These are phyloP conservation scores for Falciphora oryzae DNA, from an alignment of 2,329 filamentous ascomycete genomes.

Conservation along the genomic window DNA sequence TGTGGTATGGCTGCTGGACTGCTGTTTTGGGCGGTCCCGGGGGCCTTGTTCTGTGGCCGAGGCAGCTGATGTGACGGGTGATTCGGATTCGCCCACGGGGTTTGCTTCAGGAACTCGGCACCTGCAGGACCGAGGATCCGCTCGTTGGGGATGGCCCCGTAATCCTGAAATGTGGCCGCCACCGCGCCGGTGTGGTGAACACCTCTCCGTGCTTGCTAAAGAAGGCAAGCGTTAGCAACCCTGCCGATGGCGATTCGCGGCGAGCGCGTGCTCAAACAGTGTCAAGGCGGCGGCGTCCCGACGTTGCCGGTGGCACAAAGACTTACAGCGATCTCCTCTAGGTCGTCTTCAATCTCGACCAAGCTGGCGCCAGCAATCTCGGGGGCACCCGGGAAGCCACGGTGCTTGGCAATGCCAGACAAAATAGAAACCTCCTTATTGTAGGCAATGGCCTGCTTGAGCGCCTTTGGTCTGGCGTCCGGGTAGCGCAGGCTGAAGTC, in stretches of 20 bases:
- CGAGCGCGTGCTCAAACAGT: not conserved
- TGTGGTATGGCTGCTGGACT: conserved; percentile 28
- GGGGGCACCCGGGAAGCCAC: conserved; percentile 94
- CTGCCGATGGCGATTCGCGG: not conserved
- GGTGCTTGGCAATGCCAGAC: conserved; percentile 86
- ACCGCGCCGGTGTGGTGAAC: conserved; percentile 1
- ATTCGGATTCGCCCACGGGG: conserved; percentile 88
- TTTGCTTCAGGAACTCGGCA: conserved; percentile 36
- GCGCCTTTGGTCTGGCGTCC: conserved; percentile 67
- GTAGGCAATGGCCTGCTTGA: conserved; percentile 82
- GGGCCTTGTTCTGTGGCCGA: conserved; percentile 20
- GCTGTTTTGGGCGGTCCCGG: conserved; percentile 28
- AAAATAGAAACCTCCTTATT: conserved; percentile 92
- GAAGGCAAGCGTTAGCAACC: conserved; percentile 2
- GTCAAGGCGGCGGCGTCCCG: not conserved
- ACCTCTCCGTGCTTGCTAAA: conserved; percentile 8
- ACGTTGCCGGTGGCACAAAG: conserved; percentile 5
- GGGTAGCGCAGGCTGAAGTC: conserved; percentile 81
- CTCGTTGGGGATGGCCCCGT: conserved; percentile 8
- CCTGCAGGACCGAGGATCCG: conserved; percentile 13
- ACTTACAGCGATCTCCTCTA: conserved; percentile 83
- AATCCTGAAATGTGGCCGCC: conserved; percentile 9
- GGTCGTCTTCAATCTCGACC: conserved; percentile 76
- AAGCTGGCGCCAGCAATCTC: conserved; percentile 67
- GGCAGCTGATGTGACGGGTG: conserved; percentile 60